Evolutionary conservation across 2,329 filamentous ascomycete species (phyloP).

Genomic region (Fusarium liriodendri): DNA sequence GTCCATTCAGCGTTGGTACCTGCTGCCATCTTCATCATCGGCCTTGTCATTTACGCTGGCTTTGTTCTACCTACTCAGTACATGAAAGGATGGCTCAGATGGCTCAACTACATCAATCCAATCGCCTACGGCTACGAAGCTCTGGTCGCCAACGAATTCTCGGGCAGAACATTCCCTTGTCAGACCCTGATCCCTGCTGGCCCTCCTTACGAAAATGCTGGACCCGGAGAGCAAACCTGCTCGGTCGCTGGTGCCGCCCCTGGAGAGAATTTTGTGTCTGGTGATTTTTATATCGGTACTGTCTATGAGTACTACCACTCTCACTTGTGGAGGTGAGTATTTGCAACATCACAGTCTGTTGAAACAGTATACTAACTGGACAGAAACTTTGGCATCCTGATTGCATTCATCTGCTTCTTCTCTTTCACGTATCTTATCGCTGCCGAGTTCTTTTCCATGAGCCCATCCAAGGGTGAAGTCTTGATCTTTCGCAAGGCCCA

Average conservation of each 20-base stretch:
- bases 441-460: constrained; percentile 7
- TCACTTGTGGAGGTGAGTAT: constrained; percentile 61
- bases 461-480: constrained; percentile 31
- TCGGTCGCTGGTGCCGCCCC: constrained; percentile 26
- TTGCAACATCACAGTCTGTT: neutral
- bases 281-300: constrained; percentile 27
- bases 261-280: constrained; percentile 14
- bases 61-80: constrained; percentile 51
- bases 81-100: constrained; percentile 50
- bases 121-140: constrained; percentile 62
- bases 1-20: constrained; percentile 17
- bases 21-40: constrained; percentile 26
- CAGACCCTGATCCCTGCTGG: neutral
- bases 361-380: neutral
- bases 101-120: constrained; percentile 73
- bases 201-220: neutral
- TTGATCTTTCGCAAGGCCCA: constrained; percentile 64
- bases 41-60: constrained; percentile 58
- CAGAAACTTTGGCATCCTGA: constrained; percentile 37
- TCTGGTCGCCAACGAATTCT: constrained; percentile 30
- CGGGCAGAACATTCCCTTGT: constrained; percentile 13
- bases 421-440: constrained; percentile 20
- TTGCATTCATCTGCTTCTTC: constrained; percentile 31
- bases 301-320: constrained; percentile 61
- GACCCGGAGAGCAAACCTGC: neutral